These are phyloP conservation scores for Cnidoscolus chayamansa DNA, from an alignment of 441 rosid genomes.

Conservation along the genomic window DNA sequence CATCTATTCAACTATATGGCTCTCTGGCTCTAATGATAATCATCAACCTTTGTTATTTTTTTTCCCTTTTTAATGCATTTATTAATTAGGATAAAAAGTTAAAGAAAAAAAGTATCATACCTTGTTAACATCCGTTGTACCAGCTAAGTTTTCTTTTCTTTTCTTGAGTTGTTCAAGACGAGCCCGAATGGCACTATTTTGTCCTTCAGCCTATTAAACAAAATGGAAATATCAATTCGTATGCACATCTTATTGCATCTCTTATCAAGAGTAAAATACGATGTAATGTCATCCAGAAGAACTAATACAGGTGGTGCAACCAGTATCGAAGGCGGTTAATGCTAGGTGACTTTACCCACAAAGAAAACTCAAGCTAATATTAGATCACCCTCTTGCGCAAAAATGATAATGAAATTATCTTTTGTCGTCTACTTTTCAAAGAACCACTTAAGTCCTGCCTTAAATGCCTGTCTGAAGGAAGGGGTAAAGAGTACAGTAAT, in stretches of 20 bases:
- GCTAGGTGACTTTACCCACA: not conserved
- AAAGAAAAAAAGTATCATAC: slow-evolving; percentile 24
- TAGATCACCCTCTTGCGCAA: not conserved
- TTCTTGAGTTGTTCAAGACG: slow-evolving; percentile 47
- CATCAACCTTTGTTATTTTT: not conserved
- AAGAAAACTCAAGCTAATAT: not conserved
- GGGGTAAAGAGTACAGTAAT: no score
- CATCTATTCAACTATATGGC: no score
- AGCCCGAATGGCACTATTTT: slow-evolving; percentile 39
- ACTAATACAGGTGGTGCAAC: not conserved
- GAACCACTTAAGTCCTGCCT: no score
- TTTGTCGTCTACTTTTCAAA: no score
- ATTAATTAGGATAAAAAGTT: not conserved
- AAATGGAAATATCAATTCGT: not conserved
- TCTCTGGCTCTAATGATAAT: not conserved
- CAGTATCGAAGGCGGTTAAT: not conserved
- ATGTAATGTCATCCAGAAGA: not conserved
- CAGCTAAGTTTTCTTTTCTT: slow-evolving; percentile 36
- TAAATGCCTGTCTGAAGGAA: no score
- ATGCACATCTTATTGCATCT: not conserved
- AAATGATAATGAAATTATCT: not conserved
- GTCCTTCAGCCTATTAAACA: slow-evolving; percentile 53
- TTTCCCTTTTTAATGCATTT: not conserved
- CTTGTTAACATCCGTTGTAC: slow-evolving; percentile 38
- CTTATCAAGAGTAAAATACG: not conserved